Evolutionary conservation across 805 yeast genomes (phyloP), one percentile per base, ranked within the genome.

Genomic region (Wickerhamia fluorescens): DNA sequence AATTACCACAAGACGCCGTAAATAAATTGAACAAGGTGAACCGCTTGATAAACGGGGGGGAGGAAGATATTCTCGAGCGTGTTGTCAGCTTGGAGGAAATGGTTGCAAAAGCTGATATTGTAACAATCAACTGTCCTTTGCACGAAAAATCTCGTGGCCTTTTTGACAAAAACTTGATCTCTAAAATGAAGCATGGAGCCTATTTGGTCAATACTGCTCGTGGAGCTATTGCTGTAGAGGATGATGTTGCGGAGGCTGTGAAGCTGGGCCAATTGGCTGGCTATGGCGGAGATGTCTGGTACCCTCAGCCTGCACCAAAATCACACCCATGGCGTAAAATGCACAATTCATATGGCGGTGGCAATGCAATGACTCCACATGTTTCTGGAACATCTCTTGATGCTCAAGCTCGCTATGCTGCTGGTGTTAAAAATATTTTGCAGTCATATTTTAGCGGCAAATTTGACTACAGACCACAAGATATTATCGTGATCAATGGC

Each of bases 251-350:
- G 0, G 87, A 66, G 9, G 89, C 89, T 1, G 70, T 82, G 22
- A 49, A 64, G 31, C 58, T 73, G 21, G 92, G 92, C 28, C 78
- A 77, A 43, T 51, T 82, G 28, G 65, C 78, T 45, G 89, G 88
- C 29, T 82, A 81, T 50, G 92, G 88, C 45, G 92, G 89, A 43
- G 92, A 82, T 55, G 92, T 82, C 29, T 81, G 89, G 86, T 70
- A 47, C 62, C 79, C 78, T n/a, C 94, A 82, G 56, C 94, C 94
- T 24, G 83, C 89, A 16, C 86, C 87, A 39, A 59, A 62, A 31
- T 68, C 68, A 52, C 87, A 80, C 49, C 87, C 87, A 41, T 82
- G 92, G 92, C 68, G 86, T 66, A 31, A 63, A 7, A 71, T 80
- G 75, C 49, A 60, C 27, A 78, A 79, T 70, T 61, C 70, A 46